Percentiles rank a stretch among this genome's conserved stretches.
These are phyloP conservation scores for Russula sp. DNA, from an alignment of 768 basidiomycete species.

Conservation along the genomic window DNA sequence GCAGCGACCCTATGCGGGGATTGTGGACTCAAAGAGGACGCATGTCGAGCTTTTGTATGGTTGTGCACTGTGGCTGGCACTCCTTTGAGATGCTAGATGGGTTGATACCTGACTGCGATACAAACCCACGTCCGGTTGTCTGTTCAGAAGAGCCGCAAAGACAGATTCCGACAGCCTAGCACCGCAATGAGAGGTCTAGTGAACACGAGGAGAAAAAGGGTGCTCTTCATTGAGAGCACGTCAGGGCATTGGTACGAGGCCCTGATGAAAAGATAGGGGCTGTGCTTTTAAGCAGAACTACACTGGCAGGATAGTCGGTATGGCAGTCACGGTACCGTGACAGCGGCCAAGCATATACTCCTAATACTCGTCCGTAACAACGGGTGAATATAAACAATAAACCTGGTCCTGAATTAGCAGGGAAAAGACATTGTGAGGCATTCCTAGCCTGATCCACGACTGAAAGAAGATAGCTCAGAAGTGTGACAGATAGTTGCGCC, in stretches of 20 bases:
- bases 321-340: too few species aligned
- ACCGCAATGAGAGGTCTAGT: not conserved
- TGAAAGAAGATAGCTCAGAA: too few species aligned
- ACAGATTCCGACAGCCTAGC: not conserved
- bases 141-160: not conserved
- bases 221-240: not conserved
- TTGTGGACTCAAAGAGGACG: not conserved
- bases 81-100: not conserved
- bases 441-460: too few species aligned
- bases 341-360: not conserved
- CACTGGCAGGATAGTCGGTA: not conserved
- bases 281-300: not conserved
- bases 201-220: not conserved
- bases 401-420: not conserved
- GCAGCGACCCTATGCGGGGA: too few species aligned
- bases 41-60: not conserved
- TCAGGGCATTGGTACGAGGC: too few species aligned
- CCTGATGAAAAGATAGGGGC: not conserved
- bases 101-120: not conserved
- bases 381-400: not conserved
- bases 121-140: not conserved
- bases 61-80: constrained; percentile 5
- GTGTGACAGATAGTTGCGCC: too few species aligned
- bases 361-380: not conserved
- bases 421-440: too few species aligned